Percentiles rank a stretch among this genome's conserved stretches.
phyloP scores from a whole-genome alignment of 2,329 filamentous ascomycete species.

The Colletotrichum trifolii region DNA sequence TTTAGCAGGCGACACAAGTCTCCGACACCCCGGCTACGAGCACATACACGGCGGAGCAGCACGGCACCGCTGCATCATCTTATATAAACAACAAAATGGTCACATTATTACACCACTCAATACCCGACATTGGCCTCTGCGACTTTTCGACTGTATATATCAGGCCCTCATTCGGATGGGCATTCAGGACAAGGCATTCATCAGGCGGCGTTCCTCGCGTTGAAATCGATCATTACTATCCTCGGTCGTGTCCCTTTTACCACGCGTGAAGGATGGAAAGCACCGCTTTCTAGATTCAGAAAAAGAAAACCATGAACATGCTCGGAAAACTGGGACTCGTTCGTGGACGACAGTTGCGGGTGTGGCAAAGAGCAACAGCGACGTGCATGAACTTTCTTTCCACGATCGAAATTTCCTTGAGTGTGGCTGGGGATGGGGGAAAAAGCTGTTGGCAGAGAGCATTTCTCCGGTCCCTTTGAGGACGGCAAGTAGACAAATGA shows the following conservation, averaged over 20 bases:
- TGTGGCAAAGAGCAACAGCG: background rate
- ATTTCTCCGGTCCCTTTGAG: slow-evolving; percentile 24
- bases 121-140: slow-evolving; percentile 32
- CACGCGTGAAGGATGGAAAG: too few relatives aligned
- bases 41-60: slow-evolving; percentile 1
- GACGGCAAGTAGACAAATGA: slow-evolving; percentile 27
- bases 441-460: slow-evolving; percentile 18
- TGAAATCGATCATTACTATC: slow-evolving; percentile 4
- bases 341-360: too few relatives aligned
- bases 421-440: slow-evolving; percentile 7
- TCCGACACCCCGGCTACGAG: slow-evolving; percentile 12
- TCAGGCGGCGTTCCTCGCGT: slow-evolving; percentile 32
- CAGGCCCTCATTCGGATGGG: slow-evolving; percentile 29
- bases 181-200: slow-evolving; percentile 34
- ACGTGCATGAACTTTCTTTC: background rate
- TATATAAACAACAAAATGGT: slow-evolving; percentile 28
- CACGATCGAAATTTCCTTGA: background rate
- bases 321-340: too few relatives aligned
- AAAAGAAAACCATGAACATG: background rate
- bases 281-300: background rate
- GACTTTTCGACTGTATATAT: slow-evolving; percentile 35
- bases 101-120: slow-evolving; percentile 26
- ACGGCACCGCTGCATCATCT: slow-evolving; percentile 9
- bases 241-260: background rate
- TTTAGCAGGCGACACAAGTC: slow-evolving; percentile 4